phyloP scores from a whole-genome alignment of 768 basidiomycete genomes.

The Mycena albidolilacea region DNA sequence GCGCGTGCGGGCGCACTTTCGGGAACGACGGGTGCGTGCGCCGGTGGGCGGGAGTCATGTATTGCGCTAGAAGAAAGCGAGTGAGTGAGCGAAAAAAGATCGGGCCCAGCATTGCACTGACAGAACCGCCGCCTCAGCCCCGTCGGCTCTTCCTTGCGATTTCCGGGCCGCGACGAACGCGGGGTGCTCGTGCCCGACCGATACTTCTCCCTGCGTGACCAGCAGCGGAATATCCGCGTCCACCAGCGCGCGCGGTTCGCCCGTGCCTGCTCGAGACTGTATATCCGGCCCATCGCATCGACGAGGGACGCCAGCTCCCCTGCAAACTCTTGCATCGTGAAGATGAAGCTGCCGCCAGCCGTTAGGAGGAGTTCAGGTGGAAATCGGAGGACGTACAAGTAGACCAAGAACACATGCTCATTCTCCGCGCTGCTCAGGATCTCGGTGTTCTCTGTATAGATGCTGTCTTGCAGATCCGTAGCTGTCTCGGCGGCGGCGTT shows the following conservation, averaged over 20 bases:
- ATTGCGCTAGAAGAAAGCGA: conserved; percentile 56
- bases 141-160: neutral
- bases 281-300: conserved; percentile 87
- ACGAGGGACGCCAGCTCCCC: conserved; percentile 85
- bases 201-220: conserved; percentile 23
- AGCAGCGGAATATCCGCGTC: conserved; percentile 50
- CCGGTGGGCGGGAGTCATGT: conserved; percentile 65
- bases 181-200: conserved; percentile 16
- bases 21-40: conserved; percentile 80
- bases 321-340: conserved; percentile 95
- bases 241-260: conserved; percentile 55
- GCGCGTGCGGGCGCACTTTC: conserved; percentile 85
- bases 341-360: conserved; percentile 81
- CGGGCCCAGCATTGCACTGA: neutral
- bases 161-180: conserved; percentile 11
- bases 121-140: conserved; percentile 33
- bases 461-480: conserved; percentile 30
- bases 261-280: conserved; percentile 72
- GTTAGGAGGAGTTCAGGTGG: neutral
- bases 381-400: conserved; percentile 76
- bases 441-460: conserved; percentile 48
- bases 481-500: conserved; percentile 54
- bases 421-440: conserved; percentile 67
- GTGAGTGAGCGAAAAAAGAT: neutral
- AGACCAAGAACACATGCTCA: conserved; percentile 90